phyloP scores from a whole-genome alignment of 2,329 filamentous ascomycete genomes.

The Drechslerella stenobrocha region DNA sequence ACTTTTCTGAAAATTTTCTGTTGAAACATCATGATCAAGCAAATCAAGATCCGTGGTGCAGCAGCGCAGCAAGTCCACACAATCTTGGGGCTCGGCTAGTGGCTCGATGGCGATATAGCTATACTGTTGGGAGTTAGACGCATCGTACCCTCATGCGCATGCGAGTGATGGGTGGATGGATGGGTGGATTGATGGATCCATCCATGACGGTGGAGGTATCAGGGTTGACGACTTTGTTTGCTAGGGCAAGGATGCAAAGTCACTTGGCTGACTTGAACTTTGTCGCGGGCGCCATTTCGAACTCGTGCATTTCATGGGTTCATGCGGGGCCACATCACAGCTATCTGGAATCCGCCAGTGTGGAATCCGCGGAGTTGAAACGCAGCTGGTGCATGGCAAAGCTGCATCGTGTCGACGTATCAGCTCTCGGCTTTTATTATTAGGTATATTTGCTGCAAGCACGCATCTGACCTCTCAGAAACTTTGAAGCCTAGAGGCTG shows the following conservation, averaged over 20 bases:
- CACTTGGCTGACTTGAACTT: neutral
- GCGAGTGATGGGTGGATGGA: no score
- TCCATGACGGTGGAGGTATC: conserved; percentile 16
- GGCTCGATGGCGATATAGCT: neutral
- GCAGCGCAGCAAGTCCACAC: neutral
- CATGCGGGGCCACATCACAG: neutral
- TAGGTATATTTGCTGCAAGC: no score
- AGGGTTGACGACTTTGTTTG: neutral
- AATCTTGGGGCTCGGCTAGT: neutral
- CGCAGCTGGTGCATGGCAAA: no score
- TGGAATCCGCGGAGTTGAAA: no score
- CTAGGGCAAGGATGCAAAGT: neutral
- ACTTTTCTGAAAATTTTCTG: conserved; percentile 3
- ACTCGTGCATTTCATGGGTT: neutral
- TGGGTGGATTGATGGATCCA: conserved; percentile 17
- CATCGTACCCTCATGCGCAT: conserved; percentile 25
- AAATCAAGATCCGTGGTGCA: neutral
- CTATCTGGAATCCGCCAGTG: no score
- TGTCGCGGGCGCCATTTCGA: neutral
- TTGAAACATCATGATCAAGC: neutral
- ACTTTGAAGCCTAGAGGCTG: no score
- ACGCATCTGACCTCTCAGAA: no score
- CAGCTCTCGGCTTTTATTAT: no score
- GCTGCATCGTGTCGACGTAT: no score
- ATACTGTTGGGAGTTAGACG: conserved; percentile 36